These are phyloP conservation scores for Scytalidium lignicola DNA, from an alignment of 2,329 filamentous ascomycete species.

Conservation along the genomic window DNA sequence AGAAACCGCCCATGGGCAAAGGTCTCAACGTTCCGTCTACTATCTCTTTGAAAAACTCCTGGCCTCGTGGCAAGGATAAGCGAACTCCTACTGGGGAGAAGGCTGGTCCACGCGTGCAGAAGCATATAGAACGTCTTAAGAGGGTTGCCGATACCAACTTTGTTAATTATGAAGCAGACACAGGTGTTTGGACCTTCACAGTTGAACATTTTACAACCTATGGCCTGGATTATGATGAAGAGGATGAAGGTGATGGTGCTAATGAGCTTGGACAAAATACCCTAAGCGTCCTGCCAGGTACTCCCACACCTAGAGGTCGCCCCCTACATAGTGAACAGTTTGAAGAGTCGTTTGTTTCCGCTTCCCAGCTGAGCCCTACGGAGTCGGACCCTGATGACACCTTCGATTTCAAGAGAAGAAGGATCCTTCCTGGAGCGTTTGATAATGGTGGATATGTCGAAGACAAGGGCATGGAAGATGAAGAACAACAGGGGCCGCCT, in stretches of 20 bases:
- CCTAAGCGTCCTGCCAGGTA: slow-evolving; percentile 37
- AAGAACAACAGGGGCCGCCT: slow-evolving; percentile 54
- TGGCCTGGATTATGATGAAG: slow-evolving; percentile 65
- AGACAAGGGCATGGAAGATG: slow-evolving; percentile 47
- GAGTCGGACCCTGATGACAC: slow-evolving; percentile 30
- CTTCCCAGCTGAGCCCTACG: slow-evolving; percentile 30
- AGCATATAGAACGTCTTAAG: slow-evolving; percentile 78
- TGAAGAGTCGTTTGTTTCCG: slow-evolving; percentile 28
- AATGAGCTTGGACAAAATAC: slow-evolving; percentile 43
- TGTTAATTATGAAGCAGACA: slow-evolving; percentile 70
- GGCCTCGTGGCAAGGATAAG: slow-evolving; percentile 68
- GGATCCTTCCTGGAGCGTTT: slow-evolving; percentile 73
- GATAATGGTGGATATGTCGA: slow-evolving; percentile 53
- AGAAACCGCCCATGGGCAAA: slow-evolving; percentile 80
- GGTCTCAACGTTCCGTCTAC: slow-evolving; percentile 87
- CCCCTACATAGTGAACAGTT: slow-evolving; percentile 15
- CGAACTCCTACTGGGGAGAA: slow-evolving; percentile 51
- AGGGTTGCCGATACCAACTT: slow-evolving; percentile 78
- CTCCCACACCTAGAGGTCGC: slow-evolving; percentile 35
- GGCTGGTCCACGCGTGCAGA: slow-evolving; percentile 62
- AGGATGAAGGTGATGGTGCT: slow-evolving; percentile 58
- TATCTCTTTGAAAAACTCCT: slow-evolving; percentile 88
- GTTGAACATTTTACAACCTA: slow-evolving; percentile 99
- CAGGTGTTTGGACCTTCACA: slow-evolving; percentile 82
- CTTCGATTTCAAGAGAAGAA: slow-evolving; percentile 29